Evolutionary conservation across 345 rosid species (phyloP).

Genomic region (Eucalyptus microcorys): DNA sequence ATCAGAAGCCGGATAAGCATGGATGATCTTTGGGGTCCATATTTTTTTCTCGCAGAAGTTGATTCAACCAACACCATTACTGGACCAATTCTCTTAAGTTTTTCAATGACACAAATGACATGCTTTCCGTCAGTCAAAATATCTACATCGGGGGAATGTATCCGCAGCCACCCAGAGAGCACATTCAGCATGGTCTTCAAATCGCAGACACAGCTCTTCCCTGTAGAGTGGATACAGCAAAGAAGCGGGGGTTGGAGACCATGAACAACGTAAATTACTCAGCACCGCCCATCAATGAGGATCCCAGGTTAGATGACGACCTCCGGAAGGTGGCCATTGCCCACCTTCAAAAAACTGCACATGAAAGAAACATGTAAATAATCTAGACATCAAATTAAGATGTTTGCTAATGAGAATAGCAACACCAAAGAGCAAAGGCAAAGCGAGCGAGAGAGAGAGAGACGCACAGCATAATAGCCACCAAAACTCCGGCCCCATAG

Average conservation of each 20-base stretch:
- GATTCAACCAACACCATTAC: constrained; percentile 14
- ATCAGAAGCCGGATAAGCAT: neutral
- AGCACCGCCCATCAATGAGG: constrained; percentile 38
- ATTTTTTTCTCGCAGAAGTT: neutral
- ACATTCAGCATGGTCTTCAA: constrained; percentile 12
- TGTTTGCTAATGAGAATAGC: neutral
- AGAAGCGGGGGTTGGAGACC: constrained; percentile 28
- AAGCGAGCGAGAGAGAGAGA: neutral
- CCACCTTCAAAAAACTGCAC: constrained; percentile 22
- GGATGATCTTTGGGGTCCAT: neutral
- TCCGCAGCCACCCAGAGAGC: constrained; percentile 27
- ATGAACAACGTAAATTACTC: constrained; percentile 24
- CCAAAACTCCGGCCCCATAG: neutral
- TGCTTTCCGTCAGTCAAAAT: constrained; percentile 33
- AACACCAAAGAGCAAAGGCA: neutral
- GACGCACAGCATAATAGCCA: neutral
- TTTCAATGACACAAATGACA: constrained; percentile 18
- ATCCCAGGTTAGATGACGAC: constrained; percentile 19
- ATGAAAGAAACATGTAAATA: neutral
- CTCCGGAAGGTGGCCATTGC: constrained; percentile 17
- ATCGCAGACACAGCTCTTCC: constrained; percentile 11
- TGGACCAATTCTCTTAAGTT: constrained; percentile 11
- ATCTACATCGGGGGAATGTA: constrained; percentile 38
- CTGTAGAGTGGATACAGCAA: constrained; percentile 5
- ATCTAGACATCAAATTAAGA: neutral